Percentiles rank a stretch among this genome's conserved stretches.
Evolutionary conservation across 164 flowering plant genomes (phyloP).

Genomic region (Liriodendron chinense): DNA sequence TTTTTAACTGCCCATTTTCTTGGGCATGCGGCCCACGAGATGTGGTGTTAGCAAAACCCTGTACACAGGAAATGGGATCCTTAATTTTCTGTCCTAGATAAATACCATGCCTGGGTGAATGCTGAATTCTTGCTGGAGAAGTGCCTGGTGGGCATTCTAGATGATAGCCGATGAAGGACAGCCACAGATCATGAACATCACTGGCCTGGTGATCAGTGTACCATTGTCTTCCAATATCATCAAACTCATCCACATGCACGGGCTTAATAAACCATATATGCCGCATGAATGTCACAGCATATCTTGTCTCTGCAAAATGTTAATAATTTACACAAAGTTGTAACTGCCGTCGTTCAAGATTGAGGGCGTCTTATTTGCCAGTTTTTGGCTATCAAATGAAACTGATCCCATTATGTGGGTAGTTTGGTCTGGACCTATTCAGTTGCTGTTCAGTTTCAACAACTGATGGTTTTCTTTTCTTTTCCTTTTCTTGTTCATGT

Average conservation of each 20-base stretch:
- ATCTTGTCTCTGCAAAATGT: neutral
- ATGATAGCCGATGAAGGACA: conserved; percentile 36
- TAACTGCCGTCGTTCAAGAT: too few relatives aligned
- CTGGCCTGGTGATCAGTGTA: neutral
- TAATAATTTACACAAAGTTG: neutral
- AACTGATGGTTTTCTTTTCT: too few relatives aligned
- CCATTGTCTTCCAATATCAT: neutral
- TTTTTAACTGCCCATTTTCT: too few relatives aligned
- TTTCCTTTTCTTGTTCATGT: too few relatives aligned
- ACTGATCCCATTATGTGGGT: too few relatives aligned
- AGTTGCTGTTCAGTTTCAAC: too few relatives aligned
- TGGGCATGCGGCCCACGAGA: too few relatives aligned
- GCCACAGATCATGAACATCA: neutral
- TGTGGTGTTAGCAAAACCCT: neutral
- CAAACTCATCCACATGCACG: neutral
- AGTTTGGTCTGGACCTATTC: too few relatives aligned
- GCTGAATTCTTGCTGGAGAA: conserved; percentile 86
- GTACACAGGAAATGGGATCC: conserved; percentile 16
- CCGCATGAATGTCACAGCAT: neutral
- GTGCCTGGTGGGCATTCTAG: conserved; percentile 82
- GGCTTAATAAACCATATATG: neutral
- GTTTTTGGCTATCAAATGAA: too few relatives aligned
- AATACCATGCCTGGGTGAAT: conserved; percentile 99
- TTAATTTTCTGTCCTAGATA: conserved; percentile 46
- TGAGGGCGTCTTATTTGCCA: too few relatives aligned